These are phyloP conservation scores for Dryas octopetala DNA, from an alignment of 306 rosid species.

Conservation along the genomic window DNA sequence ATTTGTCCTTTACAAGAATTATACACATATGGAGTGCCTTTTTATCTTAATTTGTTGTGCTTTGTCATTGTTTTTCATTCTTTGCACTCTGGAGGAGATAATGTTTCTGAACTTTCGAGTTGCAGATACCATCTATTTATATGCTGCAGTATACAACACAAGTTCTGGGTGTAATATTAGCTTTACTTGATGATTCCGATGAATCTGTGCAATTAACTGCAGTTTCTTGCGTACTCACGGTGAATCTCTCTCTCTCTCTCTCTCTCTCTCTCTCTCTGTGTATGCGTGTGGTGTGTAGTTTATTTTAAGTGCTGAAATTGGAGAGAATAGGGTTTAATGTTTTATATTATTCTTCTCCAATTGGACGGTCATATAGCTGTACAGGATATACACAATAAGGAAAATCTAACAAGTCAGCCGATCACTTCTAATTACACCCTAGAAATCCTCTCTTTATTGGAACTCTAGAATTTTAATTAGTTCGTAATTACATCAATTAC, in stretches of 20 bases:
- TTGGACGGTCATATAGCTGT: too few relatives aligned
- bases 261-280: conserved; percentile 17
- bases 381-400: too few relatives aligned
- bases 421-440: too few relatives aligned
- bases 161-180: conserved; percentile 86
- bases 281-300: conserved; percentile 9
- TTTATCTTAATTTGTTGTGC: not conserved
- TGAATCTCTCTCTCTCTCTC: conserved; percentile 29
- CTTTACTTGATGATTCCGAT: conserved; percentile 83
- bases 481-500: too few relatives aligned
- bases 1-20: not conserved
- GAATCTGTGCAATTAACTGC: conserved; percentile 95
- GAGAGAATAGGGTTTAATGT: too few relatives aligned
- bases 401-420: too few relatives aligned
- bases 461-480: too few relatives aligned
- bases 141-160: conserved; percentile 73
- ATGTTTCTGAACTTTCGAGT: conserved; percentile 21
- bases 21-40: not conserved
- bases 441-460: too few relatives aligned
- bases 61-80: not conserved
- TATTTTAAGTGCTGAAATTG: too few relatives aligned
- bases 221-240: conserved; percentile 86
- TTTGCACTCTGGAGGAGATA: conserved; percentile 14
- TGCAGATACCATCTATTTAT: conserved; percentile 80
- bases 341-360: too few relatives aligned